Base-by-base conservation (phyloP, 2,329 filamentous ascomycete genomes). In the Huntiella abstrusa region DNA sequence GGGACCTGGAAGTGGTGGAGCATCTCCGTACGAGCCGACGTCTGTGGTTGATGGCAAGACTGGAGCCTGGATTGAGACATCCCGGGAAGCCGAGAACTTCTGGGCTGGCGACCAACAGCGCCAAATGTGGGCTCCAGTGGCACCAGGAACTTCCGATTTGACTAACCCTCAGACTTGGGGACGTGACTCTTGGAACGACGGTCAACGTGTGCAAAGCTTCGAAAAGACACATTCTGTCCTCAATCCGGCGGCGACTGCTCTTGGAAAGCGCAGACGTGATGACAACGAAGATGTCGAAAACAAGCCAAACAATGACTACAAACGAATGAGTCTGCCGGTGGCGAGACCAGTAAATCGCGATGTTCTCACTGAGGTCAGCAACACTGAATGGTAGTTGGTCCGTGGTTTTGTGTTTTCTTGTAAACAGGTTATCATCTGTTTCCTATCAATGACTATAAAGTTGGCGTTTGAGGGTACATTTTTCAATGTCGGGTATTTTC, bases 221-320 rank as follows among this genome's bases (percentile, higher is more conserved):
- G 44, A 47, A 32, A 44, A 46, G 13, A 19, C 7, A 3, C 45
- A 37, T 34, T 45, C 42, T 13, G 45, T 41, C 4, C 37, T 37
- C 11, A 50, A 36, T 36, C 45, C 49, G 4, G 32, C 47, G 36
- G 33, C 41, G 1, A 39, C 40, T 5, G 15, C 33, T 41, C 38
- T 49, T 13, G 49, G 49, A n/a, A 50, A 50, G 41, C 35, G 49
- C 4, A 17, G 49, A 2, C 45, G 49, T 15, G 41, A 47, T 35
- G 49, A 47, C 13, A 42, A 38, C 11, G 22, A 28, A 10, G 49
- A 50, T n/a, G 36, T 15, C 4, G 41, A 48, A 5, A 41, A 47
- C 11, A 47, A 47, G 5, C 8, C 35, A 10, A 13, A 28, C 4
- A 19, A 34, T 7, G 38, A 50, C 4, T 50, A 47, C 28, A 43